These are phyloP conservation scores for Chlorella ohadii DNA, from an alignment of 139 green algal genomes.

Conservation along the genomic window DNA sequence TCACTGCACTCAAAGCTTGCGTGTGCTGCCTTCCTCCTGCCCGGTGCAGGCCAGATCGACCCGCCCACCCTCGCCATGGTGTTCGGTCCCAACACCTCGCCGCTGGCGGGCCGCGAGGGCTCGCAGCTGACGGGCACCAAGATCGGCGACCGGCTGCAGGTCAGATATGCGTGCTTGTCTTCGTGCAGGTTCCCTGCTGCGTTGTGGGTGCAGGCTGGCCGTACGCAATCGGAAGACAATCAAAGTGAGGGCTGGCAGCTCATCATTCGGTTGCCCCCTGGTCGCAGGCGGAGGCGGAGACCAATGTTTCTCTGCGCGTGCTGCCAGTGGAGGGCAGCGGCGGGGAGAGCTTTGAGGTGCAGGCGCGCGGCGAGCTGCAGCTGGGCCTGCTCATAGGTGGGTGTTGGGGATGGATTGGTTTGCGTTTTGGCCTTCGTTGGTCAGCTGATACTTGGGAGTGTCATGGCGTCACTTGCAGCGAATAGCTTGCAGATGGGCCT, in stretches of 20 bases:
- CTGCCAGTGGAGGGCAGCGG: slow-evolving; percentile 40
- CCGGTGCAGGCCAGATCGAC: slow-evolving; percentile 84
- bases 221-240: too few species aligned
- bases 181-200: too few species aligned
- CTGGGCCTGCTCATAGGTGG: slow-evolving; percentile 86
- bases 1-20: too few species aligned
- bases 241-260: too few species aligned
- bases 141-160: slow-evolving; percentile 81
- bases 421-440: too few species aligned
- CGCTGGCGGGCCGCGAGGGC: slow-evolving; percentile 75
- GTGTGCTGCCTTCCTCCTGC: too few species aligned
- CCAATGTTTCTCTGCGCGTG: slow-evolving; percentile 77
- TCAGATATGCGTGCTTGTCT: not conserved
- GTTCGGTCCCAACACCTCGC: slow-evolving; percentile 89
- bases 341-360: slow-evolving; percentile 77
- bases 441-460: too few species aligned
- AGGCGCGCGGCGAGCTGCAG: slow-evolving; percentile 92
- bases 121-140: slow-evolving; percentile 81
- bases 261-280: too few species aligned
- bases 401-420: too few species aligned
- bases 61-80: slow-evolving; percentile 91
- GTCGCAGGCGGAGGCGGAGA: slow-evolving; percentile 80
- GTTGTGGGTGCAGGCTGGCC: too few species aligned
- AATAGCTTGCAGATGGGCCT: slow-evolving; percentile 92
- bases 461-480: too few species aligned